Evolutionary conservation across 2,329 filamentous ascomycete species (phyloP).

Genomic region (Microthyrium microscopicum): DNA sequence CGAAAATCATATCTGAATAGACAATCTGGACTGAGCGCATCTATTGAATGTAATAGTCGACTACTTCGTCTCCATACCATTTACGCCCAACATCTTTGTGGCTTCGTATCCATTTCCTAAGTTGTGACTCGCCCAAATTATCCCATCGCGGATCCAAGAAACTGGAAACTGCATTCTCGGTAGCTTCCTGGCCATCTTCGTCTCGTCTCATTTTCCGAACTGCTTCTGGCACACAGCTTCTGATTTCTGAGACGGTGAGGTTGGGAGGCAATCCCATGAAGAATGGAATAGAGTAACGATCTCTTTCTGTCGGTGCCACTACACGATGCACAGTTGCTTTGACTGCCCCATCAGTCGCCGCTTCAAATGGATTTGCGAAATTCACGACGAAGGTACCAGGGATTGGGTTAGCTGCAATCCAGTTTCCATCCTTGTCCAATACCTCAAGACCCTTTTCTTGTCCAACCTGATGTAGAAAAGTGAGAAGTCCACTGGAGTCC

Average conservation of each 20-base stretch:
- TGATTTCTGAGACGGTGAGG: conserved; percentile 26
- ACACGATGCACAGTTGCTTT: conserved; percentile 33
- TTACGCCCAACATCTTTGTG: conserved; percentile 19
- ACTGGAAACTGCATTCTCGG: conserved; percentile 10
- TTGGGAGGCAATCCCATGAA: conserved; percentile 21
- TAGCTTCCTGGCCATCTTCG: conserved; percentile 2
- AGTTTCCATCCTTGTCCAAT: conserved; percentile 29
- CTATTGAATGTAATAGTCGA: conserved; percentile 7
- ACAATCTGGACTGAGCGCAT: no score
- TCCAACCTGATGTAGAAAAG: conserved; percentile 44
- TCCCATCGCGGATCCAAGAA: conserved; percentile 19
- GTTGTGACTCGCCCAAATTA: conserved; percentile 21
- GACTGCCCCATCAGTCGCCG: conserved; percentile 36
- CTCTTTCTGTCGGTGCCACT: conserved; percentile 10
- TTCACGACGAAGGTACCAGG: conserved; percentile 39
- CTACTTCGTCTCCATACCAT: conserved; percentile 17
- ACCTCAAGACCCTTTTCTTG: conserved; percentile 36
- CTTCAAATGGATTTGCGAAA: conserved; percentile 40
- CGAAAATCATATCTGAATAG: no score
- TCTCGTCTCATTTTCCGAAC: conserved; percentile 12
- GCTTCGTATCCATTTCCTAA: conserved; percentile 20
- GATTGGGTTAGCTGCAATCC: conserved; percentile 34
- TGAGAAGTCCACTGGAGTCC: conserved; percentile 47
- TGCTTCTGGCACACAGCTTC: conserved; percentile 13
- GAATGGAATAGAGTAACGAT: conserved; percentile 19